Base-by-base conservation (phyloP, 1,284 basidiomycete species). In the Cronartium quercuum region DNA sequence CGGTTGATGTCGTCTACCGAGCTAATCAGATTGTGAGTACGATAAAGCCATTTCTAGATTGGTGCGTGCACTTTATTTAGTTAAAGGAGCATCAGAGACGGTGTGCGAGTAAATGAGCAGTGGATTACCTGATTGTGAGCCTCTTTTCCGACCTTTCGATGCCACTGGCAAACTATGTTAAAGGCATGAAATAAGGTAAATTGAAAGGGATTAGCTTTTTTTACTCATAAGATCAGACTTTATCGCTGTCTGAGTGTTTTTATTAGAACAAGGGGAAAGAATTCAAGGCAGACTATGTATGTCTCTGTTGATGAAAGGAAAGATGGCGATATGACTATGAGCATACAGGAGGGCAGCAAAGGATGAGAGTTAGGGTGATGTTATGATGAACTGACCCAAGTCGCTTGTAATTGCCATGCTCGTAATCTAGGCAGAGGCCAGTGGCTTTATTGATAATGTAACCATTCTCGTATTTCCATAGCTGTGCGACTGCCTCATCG, bases 101-200 rank as follows among this genome's bases (percentile, higher is more conserved):
- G 3, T 10, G 40, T 62, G n/a, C n/a, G n/a, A n/a, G n/a, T n/a
- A n/a, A n/a, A 47, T 44, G 35, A 9, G 21, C 5, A 3, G n/a
- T 18, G 13, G 37, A 44, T 57, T 37, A 65, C 69, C 40, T 73
- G 69, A 40, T 73, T 73, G 18, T 73, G 69, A 0, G 62, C 62
- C 34, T 73, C 69, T 47, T 64, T 65, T 10, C 69, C 69, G 12
- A 73, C 62, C 35, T 73, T 73, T 41, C 55, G n/a, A 40, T 73
- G 69, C 69, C 69, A 73, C 40, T 73, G 69, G 42, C 69, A 73
- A 40, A 73, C 69, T 73, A 44, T 21, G 24, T 10, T 44, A 44
- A 24, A 24, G 9, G 35, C 24, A 60, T 68, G 10, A 58, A 6
- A 29, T 47, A 37, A 37, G 3, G n/a, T 58, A 38, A 2, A 24